phyloP scores from a whole-genome alignment of 805 yeast species.

The Pichia californica region DNA sequence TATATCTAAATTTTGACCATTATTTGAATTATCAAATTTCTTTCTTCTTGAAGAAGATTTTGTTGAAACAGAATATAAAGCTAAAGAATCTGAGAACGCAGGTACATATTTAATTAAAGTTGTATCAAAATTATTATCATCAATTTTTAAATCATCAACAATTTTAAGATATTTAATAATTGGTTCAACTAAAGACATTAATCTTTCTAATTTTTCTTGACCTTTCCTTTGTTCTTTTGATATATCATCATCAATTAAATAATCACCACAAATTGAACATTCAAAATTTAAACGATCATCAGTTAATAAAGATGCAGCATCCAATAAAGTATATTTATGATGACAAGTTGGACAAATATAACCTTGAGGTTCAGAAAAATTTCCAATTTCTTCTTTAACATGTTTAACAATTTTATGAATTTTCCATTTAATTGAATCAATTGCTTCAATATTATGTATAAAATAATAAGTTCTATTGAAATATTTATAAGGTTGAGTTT shows the following conservation, averaged over 20 bases:
- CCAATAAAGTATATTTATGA: conserved; percentile 75
- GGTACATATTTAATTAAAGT: conserved; percentile 81
- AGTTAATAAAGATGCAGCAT: conserved; percentile 75
- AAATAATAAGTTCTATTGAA: conserved; percentile 72
- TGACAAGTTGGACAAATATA: conserved; percentile 85
- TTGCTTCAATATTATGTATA: conserved; percentile 85
- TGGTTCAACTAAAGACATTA: conserved; percentile 89
- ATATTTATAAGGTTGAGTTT: conserved; percentile 56
- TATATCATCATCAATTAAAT: conserved; percentile 80
- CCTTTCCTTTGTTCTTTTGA: conserved; percentile 73
- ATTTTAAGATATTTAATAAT: conserved; percentile 75
- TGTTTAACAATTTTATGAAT: conserved; percentile 77
- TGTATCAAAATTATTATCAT: conserved; percentile 85
- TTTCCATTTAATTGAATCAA: conserved; percentile 95
- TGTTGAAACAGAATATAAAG: conserved; percentile 61
- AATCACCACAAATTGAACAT: conserved; percentile 77
- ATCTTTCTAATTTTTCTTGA: conserved; percentile 71
- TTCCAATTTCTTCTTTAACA: conserved; percentile 76
- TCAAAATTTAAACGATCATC: conserved; percentile 75
- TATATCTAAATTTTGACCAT: conserved; percentile 24
- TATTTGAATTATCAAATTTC: conserved; percentile 5
- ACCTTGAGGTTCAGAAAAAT: conserved; percentile 87
- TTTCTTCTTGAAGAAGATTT: conserved; percentile 22
- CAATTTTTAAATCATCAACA: conserved; percentile 71
- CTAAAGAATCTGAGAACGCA: conserved; percentile 62